These are phyloP conservation scores for Paxillus rubicundulus DNA, from an alignment of 768 basidiomycete genomes.

Conservation along the genomic window DNA sequence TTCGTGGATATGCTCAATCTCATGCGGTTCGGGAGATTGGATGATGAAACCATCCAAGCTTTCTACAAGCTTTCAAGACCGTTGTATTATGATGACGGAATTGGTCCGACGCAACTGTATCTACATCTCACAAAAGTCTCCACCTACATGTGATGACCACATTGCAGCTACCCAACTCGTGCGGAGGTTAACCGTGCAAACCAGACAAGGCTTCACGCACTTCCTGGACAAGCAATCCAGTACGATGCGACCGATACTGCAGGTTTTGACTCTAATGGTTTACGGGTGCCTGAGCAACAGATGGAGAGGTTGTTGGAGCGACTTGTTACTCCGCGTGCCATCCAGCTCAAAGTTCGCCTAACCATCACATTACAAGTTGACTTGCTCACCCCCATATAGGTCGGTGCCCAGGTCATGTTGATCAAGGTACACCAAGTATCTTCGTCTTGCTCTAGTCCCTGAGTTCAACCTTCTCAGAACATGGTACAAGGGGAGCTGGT, in stretches of 20 bases:
- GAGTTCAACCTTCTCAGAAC: slow-evolving; percentile 43
- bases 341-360: slow-evolving; percentile 48
- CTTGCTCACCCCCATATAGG: slow-evolving; percentile 34
- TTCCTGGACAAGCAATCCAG: slow-evolving; percentile 36
- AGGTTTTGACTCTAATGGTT: slow-evolving; percentile 44
- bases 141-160: neutral
- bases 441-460: neutral
- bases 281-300: slow-evolving; percentile 32
- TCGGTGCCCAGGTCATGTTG: slow-evolving; percentile 86
- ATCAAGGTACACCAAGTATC: slow-evolving; percentile 49
- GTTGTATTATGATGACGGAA: slow-evolving; percentile 64
- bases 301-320: slow-evolving; percentile 50
- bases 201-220: slow-evolving; percentile 42
- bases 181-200: slow-evolving; percentile 75
- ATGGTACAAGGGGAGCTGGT: slow-evolving; percentile 64
- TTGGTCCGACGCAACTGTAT: slow-evolving; percentile 81
- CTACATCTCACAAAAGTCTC: slow-evolving; percentile 13
- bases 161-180: slow-evolving; percentile 62
- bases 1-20: slow-evolving; percentile 87
- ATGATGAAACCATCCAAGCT: slow-evolving; percentile 36
- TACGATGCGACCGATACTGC: slow-evolving; percentile 47
- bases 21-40: slow-evolving; percentile 75
- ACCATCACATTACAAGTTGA: neutral
- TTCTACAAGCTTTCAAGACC: slow-evolving; percentile 58
- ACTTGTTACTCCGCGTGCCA: slow-evolving; percentile 52